Percentiles rank a stretch among this genome's conserved stretches.
Conservation (phyloP, 345 rosid genomes). For the Citrus sinensis region DVS_A1.0 CM039162.1:4140501-4141000, state of each 20-base stretch:
- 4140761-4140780: constrained; percentile 1
- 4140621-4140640: constrained; percentile 71
- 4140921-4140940: constrained; percentile 37
- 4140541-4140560: constrained; percentile 88
- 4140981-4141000: too few species aligned
- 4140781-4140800: constrained; percentile 84
- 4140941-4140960: constrained; percentile 80
- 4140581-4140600: constrained; percentile 85
- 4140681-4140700: constrained; percentile 93
- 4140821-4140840: constrained; percentile 28
- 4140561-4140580: constrained; percentile 95
- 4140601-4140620: constrained; percentile 84
- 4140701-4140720: constrained; percentile 90
- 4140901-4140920: constrained; percentile 77
- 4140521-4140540: constrained; percentile 58
- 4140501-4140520: constrained; percentile 61
- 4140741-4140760: constrained; percentile 30
- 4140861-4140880: constrained; percentile 91
- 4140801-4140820: constrained; percentile 61
- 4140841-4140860: constrained; percentile 63
- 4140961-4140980: constrained; percentile 21
- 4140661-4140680: constrained; percentile 65
- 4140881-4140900: constrained; percentile 59
- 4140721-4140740: constrained; percentile 54
- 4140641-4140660: constrained; percentile 66